Percentiles rank a stretch among this genome's conserved stretches.
These are phyloP conservation scores for Excoecaria agallocha DNA, from an alignment of 345 rosid genomes.

Conservation along the genomic window DNA sequence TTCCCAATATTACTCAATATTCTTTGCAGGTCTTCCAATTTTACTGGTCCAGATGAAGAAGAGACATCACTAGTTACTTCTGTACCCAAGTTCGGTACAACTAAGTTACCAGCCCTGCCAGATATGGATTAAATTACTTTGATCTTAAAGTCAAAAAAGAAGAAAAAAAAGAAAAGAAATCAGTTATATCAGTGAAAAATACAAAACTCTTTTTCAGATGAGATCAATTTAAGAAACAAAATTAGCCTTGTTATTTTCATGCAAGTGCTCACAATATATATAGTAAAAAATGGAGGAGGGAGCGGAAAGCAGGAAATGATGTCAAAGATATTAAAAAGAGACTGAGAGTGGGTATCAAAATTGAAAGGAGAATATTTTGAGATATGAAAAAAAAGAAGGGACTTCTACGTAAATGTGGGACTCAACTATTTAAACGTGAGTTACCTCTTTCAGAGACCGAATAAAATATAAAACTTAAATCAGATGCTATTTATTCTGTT, in stretches of 20 bases:
- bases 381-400: too few relatives aligned
- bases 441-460: neutral
- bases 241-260: neutral
- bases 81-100: constrained; percentile 54
- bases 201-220: neutral
- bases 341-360: too few relatives aligned
- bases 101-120: constrained; percentile 76
- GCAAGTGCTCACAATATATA: neutral
- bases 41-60: constrained; percentile 85
- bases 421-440: neutral
- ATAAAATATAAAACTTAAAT: neutral
- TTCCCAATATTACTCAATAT: constrained; percentile 79
- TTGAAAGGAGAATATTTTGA: too few relatives aligned
- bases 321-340: too few relatives aligned
- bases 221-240: neutral
- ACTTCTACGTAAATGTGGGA: too few relatives aligned
- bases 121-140: constrained; percentile 3
- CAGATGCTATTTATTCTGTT: neutral
- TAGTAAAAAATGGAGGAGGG: neutral
- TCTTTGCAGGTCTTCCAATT: constrained; percentile 84
- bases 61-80: constrained; percentile 68
- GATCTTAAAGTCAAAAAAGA: neutral
- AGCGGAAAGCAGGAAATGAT: neutral
- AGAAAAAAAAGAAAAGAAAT: neutral
- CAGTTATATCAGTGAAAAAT: neutral